Conservation (phyloP, 164 flowering plant genomes). For the Vitis rupestris region DNA sequence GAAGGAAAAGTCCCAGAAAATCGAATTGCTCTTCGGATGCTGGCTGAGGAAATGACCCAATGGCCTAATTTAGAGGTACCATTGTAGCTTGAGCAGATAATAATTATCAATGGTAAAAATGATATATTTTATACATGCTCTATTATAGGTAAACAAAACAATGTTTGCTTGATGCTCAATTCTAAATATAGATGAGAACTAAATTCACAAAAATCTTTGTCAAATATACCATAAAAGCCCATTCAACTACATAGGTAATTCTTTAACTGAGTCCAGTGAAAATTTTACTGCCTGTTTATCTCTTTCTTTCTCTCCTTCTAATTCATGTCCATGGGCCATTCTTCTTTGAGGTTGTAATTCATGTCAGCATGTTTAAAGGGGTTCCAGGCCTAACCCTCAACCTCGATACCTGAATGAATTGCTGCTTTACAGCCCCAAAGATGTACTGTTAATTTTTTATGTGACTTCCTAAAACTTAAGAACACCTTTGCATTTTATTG, state of each 20-base stretch:
- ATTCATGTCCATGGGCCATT: not conserved
- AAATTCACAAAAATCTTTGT: no score
- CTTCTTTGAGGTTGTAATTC: not conserved
- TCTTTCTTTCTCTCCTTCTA: no score
- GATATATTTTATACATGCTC: not conserved
- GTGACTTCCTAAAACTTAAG: no score
- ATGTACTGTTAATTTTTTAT: no score
- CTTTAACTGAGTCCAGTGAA: not conserved
- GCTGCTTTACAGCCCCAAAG: not conserved
- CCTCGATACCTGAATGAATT: not conserved
- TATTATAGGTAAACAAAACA: no score
- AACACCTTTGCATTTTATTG: no score
- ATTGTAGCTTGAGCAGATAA: not conserved
- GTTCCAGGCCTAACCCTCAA: not conserved
- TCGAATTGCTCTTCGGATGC: slow-evolving; percentile 65
- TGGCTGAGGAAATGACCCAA: slow-evolving; percentile 75
- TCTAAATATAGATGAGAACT: no score
- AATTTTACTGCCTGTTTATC: not conserved
- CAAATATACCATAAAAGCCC: no score
- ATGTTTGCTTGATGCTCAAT: not conserved
- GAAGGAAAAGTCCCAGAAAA: slow-evolving; percentile 82
- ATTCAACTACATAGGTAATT: no score
- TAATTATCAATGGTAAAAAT: not conserved
- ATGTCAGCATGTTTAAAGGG: not conserved
- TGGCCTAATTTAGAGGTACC: slow-evolving; percentile 97